Conservation (phyloP, 352 stramenopile genomes). For the Globisporangium spinosum region DNA sequence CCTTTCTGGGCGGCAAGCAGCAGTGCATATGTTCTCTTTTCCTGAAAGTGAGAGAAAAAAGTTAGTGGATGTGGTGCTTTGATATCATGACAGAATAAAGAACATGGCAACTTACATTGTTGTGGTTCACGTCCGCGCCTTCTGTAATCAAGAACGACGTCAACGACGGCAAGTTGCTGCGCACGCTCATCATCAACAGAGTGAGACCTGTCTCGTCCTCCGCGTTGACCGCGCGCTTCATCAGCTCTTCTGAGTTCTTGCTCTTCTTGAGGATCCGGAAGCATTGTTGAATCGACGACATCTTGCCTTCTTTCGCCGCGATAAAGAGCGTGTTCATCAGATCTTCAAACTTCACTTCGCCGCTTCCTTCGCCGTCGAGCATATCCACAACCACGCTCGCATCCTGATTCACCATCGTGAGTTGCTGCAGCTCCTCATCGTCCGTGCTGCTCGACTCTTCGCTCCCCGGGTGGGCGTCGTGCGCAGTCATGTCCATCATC, state of each 20-base stretch:
- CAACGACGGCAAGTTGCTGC: conserved; percentile 50
- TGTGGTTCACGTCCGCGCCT: conserved; percentile 79
- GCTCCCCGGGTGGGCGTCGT: conserved; percentile 18
- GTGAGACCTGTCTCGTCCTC: conserved; percentile 83
- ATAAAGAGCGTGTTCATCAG: conserved; percentile 57
- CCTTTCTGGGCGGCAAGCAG: conserved; percentile 83
- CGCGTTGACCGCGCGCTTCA: conserved; percentile 43
- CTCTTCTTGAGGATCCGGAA: conserved; percentile 57
- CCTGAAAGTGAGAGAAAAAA: conserved; percentile 23
- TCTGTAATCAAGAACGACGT: conserved; percentile 62
- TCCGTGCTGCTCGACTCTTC: conserved; percentile 78
- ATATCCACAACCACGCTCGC: conserved; percentile 20
- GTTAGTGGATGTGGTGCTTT: neutral
- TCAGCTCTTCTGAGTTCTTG: conserved; percentile 40
- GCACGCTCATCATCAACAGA: conserved; percentile 78
- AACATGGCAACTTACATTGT: conserved; percentile 45
- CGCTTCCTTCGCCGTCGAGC: conserved; percentile 28
- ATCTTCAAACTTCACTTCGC: conserved; percentile 61
- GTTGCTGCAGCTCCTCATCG: conserved; percentile 71
- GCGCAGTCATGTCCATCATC: conserved; percentile 16
- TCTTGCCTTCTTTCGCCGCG: conserved; percentile 48
- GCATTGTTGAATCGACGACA: conserved; percentile 48
- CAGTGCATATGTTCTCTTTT: conserved; percentile 77
- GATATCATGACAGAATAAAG: conserved; percentile 7
- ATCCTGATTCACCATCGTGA: conserved; percentile 58